These are phyloP conservation scores for Cladosporium velox DNA, from an alignment of 2,329 filamentous ascomycete species.

Conservation along the genomic window DNA sequence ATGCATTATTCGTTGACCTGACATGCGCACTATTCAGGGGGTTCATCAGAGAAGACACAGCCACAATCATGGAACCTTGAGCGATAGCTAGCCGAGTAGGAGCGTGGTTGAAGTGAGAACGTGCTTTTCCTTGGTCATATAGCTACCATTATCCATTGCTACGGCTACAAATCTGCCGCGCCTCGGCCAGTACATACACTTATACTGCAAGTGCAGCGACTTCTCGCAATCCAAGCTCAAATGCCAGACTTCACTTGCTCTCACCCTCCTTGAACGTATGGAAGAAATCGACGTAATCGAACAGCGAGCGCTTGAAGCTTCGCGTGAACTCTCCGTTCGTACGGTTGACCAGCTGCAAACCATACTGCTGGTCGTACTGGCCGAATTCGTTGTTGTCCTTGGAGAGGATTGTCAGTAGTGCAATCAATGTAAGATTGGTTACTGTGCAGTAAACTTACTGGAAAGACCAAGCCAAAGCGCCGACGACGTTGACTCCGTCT, in stretches of 20 bases:
- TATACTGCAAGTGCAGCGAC: no score
- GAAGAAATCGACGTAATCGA: conserved; percentile 27
- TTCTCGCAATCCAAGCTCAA: no score
- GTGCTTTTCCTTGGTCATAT: no score
- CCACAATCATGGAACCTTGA: not conserved
- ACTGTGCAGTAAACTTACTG: conserved; percentile 7
- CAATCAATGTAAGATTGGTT: no score
- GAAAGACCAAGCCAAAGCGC: conserved; percentile 55
- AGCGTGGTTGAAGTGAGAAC: no score
- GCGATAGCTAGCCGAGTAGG: no score
- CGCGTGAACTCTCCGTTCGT: conserved; percentile 22
- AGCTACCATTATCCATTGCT: no score
- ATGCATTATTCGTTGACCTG: no score
- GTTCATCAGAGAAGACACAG: not conserved
- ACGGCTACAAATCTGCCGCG: no score
- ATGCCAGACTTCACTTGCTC: not conserved
- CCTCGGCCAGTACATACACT: no score
- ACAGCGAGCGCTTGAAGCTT: conserved; percentile 24
- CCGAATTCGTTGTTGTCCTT: conserved; percentile 32
- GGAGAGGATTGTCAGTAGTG: not conserved
- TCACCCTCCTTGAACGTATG: conserved; percentile 15
- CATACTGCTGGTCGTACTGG: conserved; percentile 23
- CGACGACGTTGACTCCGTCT: conserved; percentile 56
- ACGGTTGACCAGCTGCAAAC: conserved; percentile 26
- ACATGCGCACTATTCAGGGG: no score